Evolutionary conservation across 2,329 filamentous ascomycete species (phyloP).

Genomic region (Penicillium janthinellum): DNA sequence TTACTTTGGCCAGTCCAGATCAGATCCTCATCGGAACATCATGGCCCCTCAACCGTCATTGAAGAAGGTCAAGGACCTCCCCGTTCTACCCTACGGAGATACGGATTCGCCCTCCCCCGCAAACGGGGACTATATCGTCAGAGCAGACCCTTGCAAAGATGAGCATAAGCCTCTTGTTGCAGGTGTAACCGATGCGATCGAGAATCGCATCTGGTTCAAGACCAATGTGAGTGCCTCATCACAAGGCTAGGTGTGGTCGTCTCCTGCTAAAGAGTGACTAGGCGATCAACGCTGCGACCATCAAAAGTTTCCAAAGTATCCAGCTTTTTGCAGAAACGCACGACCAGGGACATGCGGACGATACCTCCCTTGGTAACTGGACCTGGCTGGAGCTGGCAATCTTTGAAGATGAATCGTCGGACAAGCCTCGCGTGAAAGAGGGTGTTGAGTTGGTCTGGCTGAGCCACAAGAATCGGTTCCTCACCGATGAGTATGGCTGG

Average conservation of each 20-base stretch:
- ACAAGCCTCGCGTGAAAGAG: constrained; percentile 1
- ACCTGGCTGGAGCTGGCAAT: constrained; percentile 12
- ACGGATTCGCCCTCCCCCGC: not conserved
- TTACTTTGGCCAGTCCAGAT: no score
- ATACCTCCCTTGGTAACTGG: constrained; percentile 7
- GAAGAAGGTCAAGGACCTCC: not conserved
- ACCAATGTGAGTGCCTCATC: not conserved
- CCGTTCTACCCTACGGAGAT: not conserved
- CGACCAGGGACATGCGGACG: not conserved
- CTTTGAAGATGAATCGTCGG: constrained; percentile 6
- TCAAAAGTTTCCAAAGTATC: not conserved
- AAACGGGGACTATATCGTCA: not conserved
- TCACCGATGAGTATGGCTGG: constrained; percentile 7
- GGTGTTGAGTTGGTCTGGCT: constrained; percentile 8
- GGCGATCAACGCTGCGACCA: not conserved
- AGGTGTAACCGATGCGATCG: not conserved
- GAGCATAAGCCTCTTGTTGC: not conserved
- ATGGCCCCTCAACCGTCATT: not conserved
- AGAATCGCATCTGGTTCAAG: constrained; percentile 1
- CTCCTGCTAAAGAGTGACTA: not conserved
- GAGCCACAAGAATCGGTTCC: constrained; percentile 9
- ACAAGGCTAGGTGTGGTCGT: no score
- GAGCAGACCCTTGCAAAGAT: not conserved
- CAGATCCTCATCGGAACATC: not conserved
- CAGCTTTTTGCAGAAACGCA: constrained; percentile 1